A percentile compares a stretch with the other conserved stretches of the same genome.
Evolutionary conservation across 352 stramenopile genomes (phyloP).

Genomic region (Pythium myriotylum): DNA sequence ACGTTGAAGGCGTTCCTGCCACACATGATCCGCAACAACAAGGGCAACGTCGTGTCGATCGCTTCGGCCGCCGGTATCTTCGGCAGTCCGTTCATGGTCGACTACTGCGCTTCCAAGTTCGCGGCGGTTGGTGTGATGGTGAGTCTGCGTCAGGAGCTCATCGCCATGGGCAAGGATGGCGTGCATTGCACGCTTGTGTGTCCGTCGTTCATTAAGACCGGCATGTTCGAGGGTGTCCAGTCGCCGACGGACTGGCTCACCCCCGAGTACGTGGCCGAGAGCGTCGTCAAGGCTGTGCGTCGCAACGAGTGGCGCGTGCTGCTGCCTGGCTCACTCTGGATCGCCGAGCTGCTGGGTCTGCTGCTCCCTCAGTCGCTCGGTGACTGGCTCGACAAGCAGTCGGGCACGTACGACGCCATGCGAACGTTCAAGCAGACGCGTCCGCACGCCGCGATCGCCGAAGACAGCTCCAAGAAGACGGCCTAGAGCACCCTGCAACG

Average conservation of each 20-base stretch:
- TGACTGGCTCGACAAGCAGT: not conserved
- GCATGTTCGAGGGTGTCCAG: slow-evolving; percentile 45
- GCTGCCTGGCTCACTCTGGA: slow-evolving; percentile 25
- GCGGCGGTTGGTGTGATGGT: slow-evolving; percentile 42
- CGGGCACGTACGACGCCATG: not conserved
- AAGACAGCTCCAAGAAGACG: too few species aligned
- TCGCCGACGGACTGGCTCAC: slow-evolving; percentile 30
- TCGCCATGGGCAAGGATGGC: slow-evolving; percentile 29
- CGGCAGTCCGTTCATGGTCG: slow-evolving; percentile 38
- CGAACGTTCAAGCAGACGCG: not conserved
- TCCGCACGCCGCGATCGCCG: too few species aligned
- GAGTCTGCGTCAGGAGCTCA: slow-evolving; percentile 41
- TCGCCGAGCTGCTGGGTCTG: not conserved
- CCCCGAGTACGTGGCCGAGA: slow-evolving; percentile 37
- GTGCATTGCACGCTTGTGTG: slow-evolving; percentile 41
- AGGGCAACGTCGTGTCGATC: slow-evolving; percentile 46
- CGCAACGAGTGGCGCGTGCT: slow-evolving; percentile 35
- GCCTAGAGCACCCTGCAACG: too few species aligned
- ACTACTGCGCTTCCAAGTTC: slow-evolving; percentile 52
- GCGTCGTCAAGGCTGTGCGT: slow-evolving; percentile 34
- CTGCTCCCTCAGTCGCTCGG: slow-evolving; percentile 23
- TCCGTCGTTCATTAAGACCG: slow-evolving; percentile 43
- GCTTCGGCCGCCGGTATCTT: slow-evolving; percentile 45
- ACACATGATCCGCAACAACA: slow-evolving; percentile 39
- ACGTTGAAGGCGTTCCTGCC: slow-evolving; percentile 50